A percentile compares a stretch with the other conserved stretches of the same genome.
These are phyloP conservation scores for Withania somnifera DNA, from an alignment of 305 asterid species.

Conservation along the genomic window DNA sequence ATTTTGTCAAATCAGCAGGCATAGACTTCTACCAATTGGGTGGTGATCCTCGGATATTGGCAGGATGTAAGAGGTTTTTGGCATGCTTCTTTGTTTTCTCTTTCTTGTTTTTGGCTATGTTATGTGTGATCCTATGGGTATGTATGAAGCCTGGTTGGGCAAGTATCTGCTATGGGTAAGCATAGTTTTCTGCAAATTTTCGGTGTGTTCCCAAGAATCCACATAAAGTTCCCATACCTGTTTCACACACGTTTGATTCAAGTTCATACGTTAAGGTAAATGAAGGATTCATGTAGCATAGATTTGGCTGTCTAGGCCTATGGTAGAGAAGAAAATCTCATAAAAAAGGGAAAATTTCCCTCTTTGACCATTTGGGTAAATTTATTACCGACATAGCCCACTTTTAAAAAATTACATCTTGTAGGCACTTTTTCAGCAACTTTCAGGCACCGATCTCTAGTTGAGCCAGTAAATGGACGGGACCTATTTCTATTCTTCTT, in stretches of 20 bases:
- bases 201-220: neutral
- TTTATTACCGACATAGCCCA: no score
- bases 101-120: neutral
- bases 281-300: neutral
- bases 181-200: neutral
- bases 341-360: no score
- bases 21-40: constrained; percentile 88
- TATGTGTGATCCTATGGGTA: neutral
- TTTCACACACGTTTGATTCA: neutral
- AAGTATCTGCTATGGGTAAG: neutral
- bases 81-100: constrained; percentile 11
- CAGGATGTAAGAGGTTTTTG: constrained; percentile 90
- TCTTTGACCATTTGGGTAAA: no score
- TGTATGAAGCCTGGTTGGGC: neutral
- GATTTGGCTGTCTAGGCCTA: neutral
- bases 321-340: no score
- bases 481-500: no score
- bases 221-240: neutral
- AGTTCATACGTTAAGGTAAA: neutral
- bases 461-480: no score
- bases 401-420: no score
- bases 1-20: constrained; percentile 85
- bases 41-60: constrained; percentile 93
- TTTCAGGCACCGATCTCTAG: no score
- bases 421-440: no score